These are phyloP conservation scores for Citrullus amarus DNA, from an alignment of 306 rosid species.

Conservation along the genomic window DNA sequence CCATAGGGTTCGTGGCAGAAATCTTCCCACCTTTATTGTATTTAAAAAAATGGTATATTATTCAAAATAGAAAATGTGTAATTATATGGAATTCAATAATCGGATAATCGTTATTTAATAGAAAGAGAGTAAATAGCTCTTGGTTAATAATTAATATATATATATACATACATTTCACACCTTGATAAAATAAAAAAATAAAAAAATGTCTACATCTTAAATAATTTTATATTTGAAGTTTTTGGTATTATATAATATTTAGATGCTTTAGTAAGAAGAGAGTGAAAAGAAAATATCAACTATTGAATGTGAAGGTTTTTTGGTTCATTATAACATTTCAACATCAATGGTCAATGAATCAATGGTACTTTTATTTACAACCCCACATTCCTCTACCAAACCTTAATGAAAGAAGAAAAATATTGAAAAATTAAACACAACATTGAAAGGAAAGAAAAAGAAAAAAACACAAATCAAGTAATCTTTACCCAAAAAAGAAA, in stretches of 20 bases:
- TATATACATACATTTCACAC: not conserved
- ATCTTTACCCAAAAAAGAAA: too few species aligned
- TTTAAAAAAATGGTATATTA: too few species aligned
- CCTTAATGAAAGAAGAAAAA: not conserved
- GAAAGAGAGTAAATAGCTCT: not conserved
- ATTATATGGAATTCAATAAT: too few species aligned
- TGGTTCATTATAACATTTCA: not conserved
- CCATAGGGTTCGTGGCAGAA: too few species aligned
- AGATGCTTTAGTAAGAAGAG: not conserved
- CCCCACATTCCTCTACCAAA: not conserved
- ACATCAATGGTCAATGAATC: constrained; percentile 6
- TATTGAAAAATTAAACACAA: not conserved
- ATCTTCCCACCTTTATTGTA: too few species aligned
- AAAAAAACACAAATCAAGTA: too few species aligned
- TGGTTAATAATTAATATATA: too few species aligned
- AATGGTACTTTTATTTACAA: not conserved
- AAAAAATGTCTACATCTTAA: not conserved
- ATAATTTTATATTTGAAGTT: not conserved
- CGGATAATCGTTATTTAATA: not conserved
- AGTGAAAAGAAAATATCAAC: not conserved
- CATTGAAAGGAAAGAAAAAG: too few species aligned
- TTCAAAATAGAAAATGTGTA: too few species aligned
- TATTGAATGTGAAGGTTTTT: not conserved
- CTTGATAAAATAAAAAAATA: not conserved
- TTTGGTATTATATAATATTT: not conserved